Evolutionary conservation across 495 filamentous ascomycete species (phyloP), one percentile per base, ranked within the genome.

Genomic region (Lepraria neglecta): DNA sequence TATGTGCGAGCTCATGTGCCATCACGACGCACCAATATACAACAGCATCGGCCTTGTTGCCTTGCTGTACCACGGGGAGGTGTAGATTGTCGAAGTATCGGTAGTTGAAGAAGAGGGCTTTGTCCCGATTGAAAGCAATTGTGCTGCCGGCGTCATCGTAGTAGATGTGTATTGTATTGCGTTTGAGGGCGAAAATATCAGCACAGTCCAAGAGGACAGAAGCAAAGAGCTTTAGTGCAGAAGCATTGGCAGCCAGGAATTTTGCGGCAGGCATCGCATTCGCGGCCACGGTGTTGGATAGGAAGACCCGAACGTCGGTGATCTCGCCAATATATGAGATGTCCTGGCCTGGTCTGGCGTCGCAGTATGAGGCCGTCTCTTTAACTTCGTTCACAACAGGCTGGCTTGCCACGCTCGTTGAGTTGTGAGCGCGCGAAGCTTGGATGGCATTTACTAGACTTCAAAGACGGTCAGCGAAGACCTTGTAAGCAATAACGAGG

Each of bases 1-100:
- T 97, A 73, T 98, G 94, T 52, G 95, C 92, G 66, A 98, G 71
- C 74, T 98, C 94, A 72, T 98, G 94, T 52, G 89, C 91, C 61
- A 96, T 68, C 15, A 89, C 87, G 50, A 96, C 86, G 82, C 86
- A 96, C 94, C 94, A 98, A 76, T 92, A 96, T 9, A 87, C 80
- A 42, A 85, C 70, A 2, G 91, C 90, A 44, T 91, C 84, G 48
- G 77, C 70, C 27, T 43, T 67, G 27, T 74, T 45, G 40, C 66
- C 70, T 62, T 74, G 70, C 17, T 78, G 74, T 15, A 78, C 64
- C 17, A 76, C 68, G 31, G 71, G 70, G 56, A 80, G 73, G 71
- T 98, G 94, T 33, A 95, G 72, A 65, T 91, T 82, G 55, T 86
- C 78, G 66, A 91, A 97, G 74, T 89, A 97, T 40, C 89, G 79